phyloP scores from a whole-genome alignment of 306 rosid genomes.

The Hylodesmum podocarpum region DNA sequence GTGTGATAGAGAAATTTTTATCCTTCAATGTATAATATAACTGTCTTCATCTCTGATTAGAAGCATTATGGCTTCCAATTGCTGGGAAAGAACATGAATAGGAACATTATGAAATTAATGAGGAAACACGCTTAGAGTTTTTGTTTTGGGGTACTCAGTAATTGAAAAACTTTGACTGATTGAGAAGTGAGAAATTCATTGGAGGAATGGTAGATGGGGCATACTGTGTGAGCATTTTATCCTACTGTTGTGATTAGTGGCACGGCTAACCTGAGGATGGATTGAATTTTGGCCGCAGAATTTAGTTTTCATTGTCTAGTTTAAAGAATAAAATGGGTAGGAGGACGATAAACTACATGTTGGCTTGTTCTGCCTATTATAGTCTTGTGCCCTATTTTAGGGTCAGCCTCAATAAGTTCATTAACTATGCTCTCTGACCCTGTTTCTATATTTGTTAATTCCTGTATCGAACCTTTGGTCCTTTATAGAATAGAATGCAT shows the following conservation, averaged over 20 bases:
- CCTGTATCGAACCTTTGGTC: not conserved
- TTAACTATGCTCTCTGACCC: conserved; percentile 8
- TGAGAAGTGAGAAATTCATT: not conserved
- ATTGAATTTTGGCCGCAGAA: not conserved
- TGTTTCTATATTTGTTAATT: conserved; percentile 9
- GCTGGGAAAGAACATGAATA: not conserved
- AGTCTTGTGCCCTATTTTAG: no score
- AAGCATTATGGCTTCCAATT: not conserved
- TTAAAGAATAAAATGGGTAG: not conserved
- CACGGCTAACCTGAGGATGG: not conserved
- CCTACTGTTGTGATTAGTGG: not conserved
- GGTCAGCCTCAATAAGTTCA: conserved; percentile 5
- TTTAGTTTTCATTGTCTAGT: not conserved
- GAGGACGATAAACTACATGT: conserved; percentile 13
- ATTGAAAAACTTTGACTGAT: not conserved
- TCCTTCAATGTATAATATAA: not conserved
- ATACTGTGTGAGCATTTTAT: not conserved
- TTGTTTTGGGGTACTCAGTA: not conserved
- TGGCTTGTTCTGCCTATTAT: conserved; percentile 4
- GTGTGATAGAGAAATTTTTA: no score
- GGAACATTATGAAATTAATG: not conserved
- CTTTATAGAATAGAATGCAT: not conserved
- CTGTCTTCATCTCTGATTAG: not conserved
- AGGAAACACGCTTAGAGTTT: not conserved
- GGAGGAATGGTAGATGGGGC: conserved; percentile 12